These are phyloP conservation scores for Pythium sukuiense DNA, from an alignment of 352 stramenopile species.

Conservation along the genomic window DNA sequence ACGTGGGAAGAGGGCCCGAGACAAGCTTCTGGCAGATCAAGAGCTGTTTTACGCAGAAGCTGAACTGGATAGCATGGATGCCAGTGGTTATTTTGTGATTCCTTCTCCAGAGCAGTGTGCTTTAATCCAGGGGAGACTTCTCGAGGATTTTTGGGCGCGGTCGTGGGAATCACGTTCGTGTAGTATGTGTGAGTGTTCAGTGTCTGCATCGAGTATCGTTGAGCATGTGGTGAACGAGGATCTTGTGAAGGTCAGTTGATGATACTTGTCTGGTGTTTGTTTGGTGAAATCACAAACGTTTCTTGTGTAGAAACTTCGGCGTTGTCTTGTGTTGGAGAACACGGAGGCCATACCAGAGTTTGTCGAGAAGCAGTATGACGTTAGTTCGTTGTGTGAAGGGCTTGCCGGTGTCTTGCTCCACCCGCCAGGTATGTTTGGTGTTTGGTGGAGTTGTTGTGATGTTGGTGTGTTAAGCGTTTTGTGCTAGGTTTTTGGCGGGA, in stretches of 20 bases:
- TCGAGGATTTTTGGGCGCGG: background rate
- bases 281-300: too few relatives aligned
- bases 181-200: constrained; percentile 6
- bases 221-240: background rate
- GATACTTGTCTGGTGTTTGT: too few relatives aligned
- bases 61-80: constrained; percentile 2
- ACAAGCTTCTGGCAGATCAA: background rate
- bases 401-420: background rate
- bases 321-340: background rate
- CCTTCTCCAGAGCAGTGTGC: background rate
- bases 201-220: background rate
- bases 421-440: background rate
- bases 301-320: background rate
- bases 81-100: background rate
- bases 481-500: background rate
- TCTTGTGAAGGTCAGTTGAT: background rate
- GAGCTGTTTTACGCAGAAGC: background rate
- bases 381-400: background rate
- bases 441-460: background rate
- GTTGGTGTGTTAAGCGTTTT: background rate
- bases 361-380: constrained; percentile 1
- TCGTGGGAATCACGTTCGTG: background rate
- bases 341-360: background rate
- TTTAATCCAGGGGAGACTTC: background rate
- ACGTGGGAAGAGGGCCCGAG: background rate